A percentile compares a stretch with the other conserved stretches of the same genome.
These are phyloP conservation scores for Kwoniella mangroviensis DNA, from an alignment of 768 basidiomycete genomes.

Conservation along the genomic window DNA sequence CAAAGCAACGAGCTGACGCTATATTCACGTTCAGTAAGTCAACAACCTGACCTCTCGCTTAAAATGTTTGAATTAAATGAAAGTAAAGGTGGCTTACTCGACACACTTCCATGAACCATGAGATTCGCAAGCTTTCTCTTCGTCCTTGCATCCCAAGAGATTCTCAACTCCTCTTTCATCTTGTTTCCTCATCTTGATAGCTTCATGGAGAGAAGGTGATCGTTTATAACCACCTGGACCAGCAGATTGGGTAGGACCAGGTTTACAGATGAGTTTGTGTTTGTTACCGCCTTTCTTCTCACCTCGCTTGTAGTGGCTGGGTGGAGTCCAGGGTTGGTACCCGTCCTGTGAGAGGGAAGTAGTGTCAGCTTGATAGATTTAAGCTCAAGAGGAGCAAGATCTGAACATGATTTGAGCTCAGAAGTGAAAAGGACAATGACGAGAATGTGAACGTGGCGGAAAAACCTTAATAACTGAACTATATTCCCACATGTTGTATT, in stretches of 20 bases:
- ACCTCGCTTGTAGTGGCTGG: conserved; percentile 11
- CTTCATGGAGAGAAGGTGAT: conserved; percentile 20
- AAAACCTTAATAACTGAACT: too few species aligned
- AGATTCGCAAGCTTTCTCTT: conserved; percentile 35
- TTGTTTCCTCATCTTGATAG: conserved; percentile 14
- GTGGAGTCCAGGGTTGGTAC: conserved; percentile 1
- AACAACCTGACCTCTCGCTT: too few species aligned
- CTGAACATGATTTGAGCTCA: too few species aligned
- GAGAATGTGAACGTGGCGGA: too few species aligned
- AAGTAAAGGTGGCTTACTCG: conserved; percentile 12
- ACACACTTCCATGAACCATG: conserved; percentile 23
- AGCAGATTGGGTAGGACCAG: conserved; percentile 8
- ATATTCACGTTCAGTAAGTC: not conserved
- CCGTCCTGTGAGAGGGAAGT: conserved; percentile 1
- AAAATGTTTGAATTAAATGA: not conserved
- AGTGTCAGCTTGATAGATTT: not conserved
- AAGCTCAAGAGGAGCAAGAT: too few species aligned
- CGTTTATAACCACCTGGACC: conserved; percentile 9
- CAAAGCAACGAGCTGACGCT: conserved; percentile 27
- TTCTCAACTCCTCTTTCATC: conserved; percentile 12
- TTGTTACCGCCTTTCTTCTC: conserved; percentile 10
- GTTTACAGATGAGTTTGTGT: conserved; percentile 17
- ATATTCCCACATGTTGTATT: too few species aligned
- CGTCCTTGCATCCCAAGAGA: conserved; percentile 17
- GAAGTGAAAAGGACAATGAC: too few species aligned